Evolutionary conservation across 495 filamentous ascomycete genomes (phyloP).

Genomic region (Glonium stellatum): DNA sequence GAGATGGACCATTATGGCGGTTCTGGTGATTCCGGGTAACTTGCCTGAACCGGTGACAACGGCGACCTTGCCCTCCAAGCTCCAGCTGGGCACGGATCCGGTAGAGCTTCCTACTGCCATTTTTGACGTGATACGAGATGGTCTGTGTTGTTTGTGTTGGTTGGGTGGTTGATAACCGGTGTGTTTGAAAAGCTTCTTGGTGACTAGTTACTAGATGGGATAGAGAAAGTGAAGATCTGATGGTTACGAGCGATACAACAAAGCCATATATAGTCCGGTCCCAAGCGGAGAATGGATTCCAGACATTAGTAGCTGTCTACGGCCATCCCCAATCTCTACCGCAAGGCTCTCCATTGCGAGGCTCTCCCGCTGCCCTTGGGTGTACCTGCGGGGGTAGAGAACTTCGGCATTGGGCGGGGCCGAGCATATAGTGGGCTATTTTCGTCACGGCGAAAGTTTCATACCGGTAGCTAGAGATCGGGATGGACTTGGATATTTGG

Average conservation of each 20-base stretch:
- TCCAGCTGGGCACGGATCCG: constrained; percentile 25
- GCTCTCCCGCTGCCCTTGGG: not conserved
- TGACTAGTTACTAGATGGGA: no score
- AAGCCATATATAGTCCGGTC: not conserved
- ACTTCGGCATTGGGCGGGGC: constrained; percentile 3
- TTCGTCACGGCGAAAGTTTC: not conserved
- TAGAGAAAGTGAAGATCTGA: not conserved
- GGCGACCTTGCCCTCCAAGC: constrained; percentile 42
- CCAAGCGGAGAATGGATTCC: not conserved
- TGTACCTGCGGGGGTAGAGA: not conserved
- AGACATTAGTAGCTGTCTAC: not conserved
- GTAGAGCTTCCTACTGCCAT: constrained; percentile 21
- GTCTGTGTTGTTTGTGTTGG: constrained; percentile 1
- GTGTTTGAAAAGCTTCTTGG: not conserved
- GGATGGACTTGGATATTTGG: not conserved
- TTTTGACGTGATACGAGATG: constrained; percentile 2
- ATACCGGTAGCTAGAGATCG: not conserved
- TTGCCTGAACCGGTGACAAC: constrained; percentile 41
- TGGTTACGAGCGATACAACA: not conserved
- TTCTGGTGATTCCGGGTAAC: constrained; percentile 7
- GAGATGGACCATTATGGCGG: not conserved
- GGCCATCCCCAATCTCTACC: not conserved
- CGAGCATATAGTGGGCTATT: not conserved
- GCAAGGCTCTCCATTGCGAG: not conserved
- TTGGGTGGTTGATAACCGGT: constrained; percentile 2